Percentiles rank a stretch among this genome's conserved stretches.
Evolutionary conservation across 1,284 basidiomycete species (phyloP).

Genomic region (Malassezia sympodialis): DNA sequence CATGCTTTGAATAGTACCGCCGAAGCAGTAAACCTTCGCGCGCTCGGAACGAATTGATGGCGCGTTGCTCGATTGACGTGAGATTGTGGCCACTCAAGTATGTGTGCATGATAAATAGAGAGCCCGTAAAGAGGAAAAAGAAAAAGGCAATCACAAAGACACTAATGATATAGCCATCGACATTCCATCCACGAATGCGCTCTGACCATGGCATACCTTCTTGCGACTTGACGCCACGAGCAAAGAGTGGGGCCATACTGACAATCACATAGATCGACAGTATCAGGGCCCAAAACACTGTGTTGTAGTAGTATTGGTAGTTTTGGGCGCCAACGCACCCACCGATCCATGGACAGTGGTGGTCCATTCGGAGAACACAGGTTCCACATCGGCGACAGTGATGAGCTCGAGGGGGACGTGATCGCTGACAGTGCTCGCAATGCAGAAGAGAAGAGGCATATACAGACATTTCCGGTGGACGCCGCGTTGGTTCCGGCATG

Average conservation of each 20-base stretch:
- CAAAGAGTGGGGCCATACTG: constrained; percentile 48
- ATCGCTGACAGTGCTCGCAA: constrained; percentile 9
- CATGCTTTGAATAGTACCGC: constrained; percentile 23
- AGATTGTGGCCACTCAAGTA: constrained; percentile 58
- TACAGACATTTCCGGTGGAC: constrained; percentile 4
- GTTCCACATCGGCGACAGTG: constrained; percentile 46
- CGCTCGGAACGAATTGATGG: constrained; percentile 55
- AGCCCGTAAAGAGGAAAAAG: constrained; percentile 61
- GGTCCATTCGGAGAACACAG: constrained; percentile 44
- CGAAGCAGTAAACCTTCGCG: constrained; percentile 56
- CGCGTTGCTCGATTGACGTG: constrained; percentile 69
- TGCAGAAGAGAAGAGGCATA: constrained; percentile 7
- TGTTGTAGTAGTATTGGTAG: constrained; percentile 56
- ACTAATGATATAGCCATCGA: constrained; percentile 61
- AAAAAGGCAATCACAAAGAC: constrained; percentile 57
- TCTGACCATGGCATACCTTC: neutral
- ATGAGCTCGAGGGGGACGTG: constrained; percentile 40
- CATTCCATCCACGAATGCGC: constrained; percentile 26
- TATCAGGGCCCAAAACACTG: constrained; percentile 56
- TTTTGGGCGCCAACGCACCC: constrained; percentile 53
- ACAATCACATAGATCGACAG: constrained; percentile 58
- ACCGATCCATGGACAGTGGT: constrained; percentile 53
- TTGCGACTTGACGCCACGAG: constrained; percentile 26
- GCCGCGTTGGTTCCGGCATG: constrained; percentile 8
- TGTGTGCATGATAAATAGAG: constrained; percentile 58